These are phyloP conservation scores for Saccharomyces hybrid DNA, from an alignment of 1,139 yeast species.

Conservation along the genomic window DNA sequence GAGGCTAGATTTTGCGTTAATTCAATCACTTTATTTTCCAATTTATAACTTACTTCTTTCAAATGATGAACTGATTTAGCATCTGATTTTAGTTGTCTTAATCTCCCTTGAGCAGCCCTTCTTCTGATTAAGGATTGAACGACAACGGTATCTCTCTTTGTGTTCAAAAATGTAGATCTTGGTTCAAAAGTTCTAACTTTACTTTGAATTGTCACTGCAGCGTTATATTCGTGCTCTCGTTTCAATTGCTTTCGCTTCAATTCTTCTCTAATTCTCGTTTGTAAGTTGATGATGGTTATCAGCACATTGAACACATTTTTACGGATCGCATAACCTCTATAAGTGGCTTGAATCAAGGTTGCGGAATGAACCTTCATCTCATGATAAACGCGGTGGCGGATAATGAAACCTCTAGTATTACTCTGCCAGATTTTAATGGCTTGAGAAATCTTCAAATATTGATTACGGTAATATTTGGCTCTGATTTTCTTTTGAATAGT, in stretches of 20 bases:
- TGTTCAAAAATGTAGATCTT: conserved; percentile 19
- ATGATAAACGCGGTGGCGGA: conserved; percentile 49
- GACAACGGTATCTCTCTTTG: conserved; percentile 48
- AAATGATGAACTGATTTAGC: conserved; percentile 87
- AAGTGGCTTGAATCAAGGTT: conserved; percentile 58
- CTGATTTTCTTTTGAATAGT: conserved; percentile 83
- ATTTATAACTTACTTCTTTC: conserved; percentile 83
- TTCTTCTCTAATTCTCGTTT: conserved; percentile 63
- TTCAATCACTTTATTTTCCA: conserved; percentile 94
- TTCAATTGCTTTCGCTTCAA: conserved; percentile 47
- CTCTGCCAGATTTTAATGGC: conserved; percentile 38
- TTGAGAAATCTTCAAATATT: conserved; percentile 47
- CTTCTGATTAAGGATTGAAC: conserved; percentile 79
- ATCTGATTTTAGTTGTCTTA: conserved; percentile 60
- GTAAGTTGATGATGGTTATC: conserved; percentile 52
- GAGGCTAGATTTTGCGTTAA: conserved; percentile 76
- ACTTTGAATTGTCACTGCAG: conserved; percentile 66
- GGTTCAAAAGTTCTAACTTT: conserved; percentile 30
- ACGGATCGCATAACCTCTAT: conserved; percentile 63
- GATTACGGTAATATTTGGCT: conserved; percentile 55
- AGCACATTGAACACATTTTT: conserved; percentile 39
- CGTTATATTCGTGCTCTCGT: conserved; percentile 45
- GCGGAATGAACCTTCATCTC: conserved; percentile 64
- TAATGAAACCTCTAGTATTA: conserved; percentile 29
- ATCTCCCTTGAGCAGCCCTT: conserved; percentile 59